Evolutionary conservation across 176 grass and related monocot genomes (phyloP).

Genomic region (Elymus sibiricus): DNA sequence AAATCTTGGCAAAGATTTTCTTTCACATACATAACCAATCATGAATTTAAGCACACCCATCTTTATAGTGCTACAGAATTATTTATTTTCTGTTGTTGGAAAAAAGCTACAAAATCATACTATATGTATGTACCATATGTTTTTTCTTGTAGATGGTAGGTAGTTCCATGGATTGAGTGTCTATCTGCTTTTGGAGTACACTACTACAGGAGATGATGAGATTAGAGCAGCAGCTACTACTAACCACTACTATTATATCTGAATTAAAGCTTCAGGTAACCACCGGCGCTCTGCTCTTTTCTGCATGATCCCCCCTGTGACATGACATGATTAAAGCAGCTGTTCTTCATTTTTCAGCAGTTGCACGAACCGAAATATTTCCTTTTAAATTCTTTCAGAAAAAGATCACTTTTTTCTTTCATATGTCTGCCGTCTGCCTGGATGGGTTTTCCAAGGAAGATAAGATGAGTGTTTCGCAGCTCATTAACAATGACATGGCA

Average conservation of each 20-base stretch:
- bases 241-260: neutral
- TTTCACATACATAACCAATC: neutral
- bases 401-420: slow-evolving; percentile 20
- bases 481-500: slow-evolving; percentile 20
- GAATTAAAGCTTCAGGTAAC: neutral
- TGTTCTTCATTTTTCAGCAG: neutral
- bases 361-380: neutral
- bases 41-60: neutral
- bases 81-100: neutral
- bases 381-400: neutral
- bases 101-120: neutral
- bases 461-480: slow-evolving; percentile 13
- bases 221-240: neutral
- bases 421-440: slow-evolving; percentile 1
- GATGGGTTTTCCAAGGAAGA: slow-evolving; percentile 23
- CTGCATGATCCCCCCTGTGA: neutral
- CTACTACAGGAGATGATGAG: neutral
- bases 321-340: slow-evolving; percentile 24
- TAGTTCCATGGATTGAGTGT: neutral
- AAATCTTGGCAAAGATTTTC: neutral
- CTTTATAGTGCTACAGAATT: neutral
- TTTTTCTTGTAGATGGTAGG: neutral
- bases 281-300: slow-evolving; percentile 6
- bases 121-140: neutral
- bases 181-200: slow-evolving; percentile 9